Evolutionary conservation across 768 basidiomycete genomes (phyloP), one percentile per base, ranked within the genome.

Genomic region (Mycena rebaudengoi): DNA sequence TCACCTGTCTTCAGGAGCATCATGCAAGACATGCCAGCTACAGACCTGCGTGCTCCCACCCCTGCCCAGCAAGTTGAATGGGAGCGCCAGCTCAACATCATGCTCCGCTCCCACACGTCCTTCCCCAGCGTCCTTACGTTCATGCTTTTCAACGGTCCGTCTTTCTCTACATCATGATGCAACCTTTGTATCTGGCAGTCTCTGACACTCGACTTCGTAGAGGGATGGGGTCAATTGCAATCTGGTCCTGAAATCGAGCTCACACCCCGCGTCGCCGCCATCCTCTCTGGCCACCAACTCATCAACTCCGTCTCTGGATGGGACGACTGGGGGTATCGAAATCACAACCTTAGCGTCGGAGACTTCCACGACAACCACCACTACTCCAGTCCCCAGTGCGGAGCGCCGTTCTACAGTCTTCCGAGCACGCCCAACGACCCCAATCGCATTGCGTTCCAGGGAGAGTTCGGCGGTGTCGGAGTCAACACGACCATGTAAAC

Each of bases 21-120:
- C 26, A 54, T 54, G 52, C 52, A 54, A 43, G 52, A 54, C 40
- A 54, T 54, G 52, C 52, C 52, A 26, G 52, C 52, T 7, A 37
- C 43, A 25, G 52, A 54, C 29, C 37, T 43, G 1, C 52, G 52
- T 7, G 52, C 26, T 21, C 39, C 40, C 8, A 54, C 52, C 4
- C 52, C 52, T 1, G 39, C 18, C 26, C 52, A 54, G 40, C 52
- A 54, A 37, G 23, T 40, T 29, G 52, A 54, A 40, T 54, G 39
- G 37, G 52, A 54, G 28, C 52, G 52, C 18, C 52, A 54, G 28
- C 52, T 54, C 52, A 35, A 54, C 12, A 20, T 54, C 25, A 40
- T 54, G 37, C n/a, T 54, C 26, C 52, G 52, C 39, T 40, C 37
- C 13, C 52, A 54, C 33, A 40, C 37, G 39, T 20, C 39, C 13